Evolutionary conservation across 169 alveolate species (phyloP).

Genomic region (Eimeria praecox): DNA sequence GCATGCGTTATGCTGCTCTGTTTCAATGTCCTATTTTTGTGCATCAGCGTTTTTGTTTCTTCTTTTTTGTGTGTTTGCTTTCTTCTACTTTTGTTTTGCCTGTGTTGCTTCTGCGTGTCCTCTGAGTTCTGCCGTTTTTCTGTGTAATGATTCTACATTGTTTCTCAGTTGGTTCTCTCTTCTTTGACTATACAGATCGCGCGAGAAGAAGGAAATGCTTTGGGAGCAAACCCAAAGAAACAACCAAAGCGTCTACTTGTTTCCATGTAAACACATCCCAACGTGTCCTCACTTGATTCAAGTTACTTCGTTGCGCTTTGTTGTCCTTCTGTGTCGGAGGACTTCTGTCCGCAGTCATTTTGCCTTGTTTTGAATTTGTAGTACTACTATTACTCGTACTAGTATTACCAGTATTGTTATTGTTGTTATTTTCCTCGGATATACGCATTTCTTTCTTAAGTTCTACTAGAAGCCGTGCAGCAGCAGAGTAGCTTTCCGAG

Average conservation of each 20-base stretch:
- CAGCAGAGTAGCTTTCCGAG: conserved; percentile 56
- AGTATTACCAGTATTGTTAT: no score
- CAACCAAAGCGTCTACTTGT: neutral
- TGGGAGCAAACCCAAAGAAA: no score
- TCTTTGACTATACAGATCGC: no score
- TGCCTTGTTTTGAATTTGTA: neutral
- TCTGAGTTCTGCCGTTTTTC: neutral
- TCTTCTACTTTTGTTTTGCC: no score
- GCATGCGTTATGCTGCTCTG: no score
- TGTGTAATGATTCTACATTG: no score
- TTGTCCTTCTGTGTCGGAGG: neutral
- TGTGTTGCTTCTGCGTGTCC: no score
- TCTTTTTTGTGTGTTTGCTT: no score
- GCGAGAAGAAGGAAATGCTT: no score
- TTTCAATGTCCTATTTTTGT: no score
- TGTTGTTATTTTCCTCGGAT: neutral
- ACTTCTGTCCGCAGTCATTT: neutral
- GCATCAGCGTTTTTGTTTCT: neutral
- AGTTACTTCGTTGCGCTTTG: neutral
- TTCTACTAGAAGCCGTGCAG: conserved; percentile 7
- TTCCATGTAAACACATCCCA: neutral
- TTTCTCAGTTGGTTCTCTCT: neutral
- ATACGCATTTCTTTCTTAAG: neutral
- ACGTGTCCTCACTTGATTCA: neutral
- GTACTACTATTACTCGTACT: no score